Conservation (phyloP, 176 grass and related monocot species). For the maize (Zea mays) region DNA sequence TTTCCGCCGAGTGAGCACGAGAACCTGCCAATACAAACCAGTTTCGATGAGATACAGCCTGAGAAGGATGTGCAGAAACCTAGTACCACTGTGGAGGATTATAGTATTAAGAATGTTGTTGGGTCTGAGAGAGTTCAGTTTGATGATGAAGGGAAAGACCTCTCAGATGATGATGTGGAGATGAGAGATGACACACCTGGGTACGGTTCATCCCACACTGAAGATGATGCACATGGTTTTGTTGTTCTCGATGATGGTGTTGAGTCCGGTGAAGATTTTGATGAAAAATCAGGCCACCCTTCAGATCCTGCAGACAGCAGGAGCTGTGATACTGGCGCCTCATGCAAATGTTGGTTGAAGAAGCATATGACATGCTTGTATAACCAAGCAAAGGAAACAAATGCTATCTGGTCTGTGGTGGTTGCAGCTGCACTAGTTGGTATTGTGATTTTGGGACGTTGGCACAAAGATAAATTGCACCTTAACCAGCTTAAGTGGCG, state of each 20-base stretch:
- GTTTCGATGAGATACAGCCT: slow-evolving; percentile 36
- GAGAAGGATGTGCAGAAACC: slow-evolving; percentile 39
- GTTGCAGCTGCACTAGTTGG: slow-evolving; percentile 78
- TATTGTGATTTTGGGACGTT: slow-evolving; percentile 77
- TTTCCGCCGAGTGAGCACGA: slow-evolving; percentile 89
- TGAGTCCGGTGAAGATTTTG: slow-evolving; percentile 30
- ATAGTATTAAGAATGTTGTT: slow-evolving; percentile 41
- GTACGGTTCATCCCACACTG: slow-evolving; percentile 8
- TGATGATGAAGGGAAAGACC: slow-evolving; percentile 40
- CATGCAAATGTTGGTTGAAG: slow-evolving; percentile 66
- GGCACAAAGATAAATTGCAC: slow-evolving; percentile 82
- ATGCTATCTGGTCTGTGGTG: slow-evolving; percentile 78
- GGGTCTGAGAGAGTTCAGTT: slow-evolving; percentile 41
- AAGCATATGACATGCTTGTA: slow-evolving; percentile 70
- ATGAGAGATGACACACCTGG: slow-evolving; percentile 28
- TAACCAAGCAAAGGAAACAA: slow-evolving; percentile 74
- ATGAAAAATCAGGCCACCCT: not conserved
- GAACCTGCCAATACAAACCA: slow-evolving; percentile 65
- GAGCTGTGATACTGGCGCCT: slow-evolving; percentile 21
- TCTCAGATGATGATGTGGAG: slow-evolving; percentile 34
- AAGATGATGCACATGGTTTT: slow-evolving; percentile 15
- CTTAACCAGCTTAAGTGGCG: slow-evolving; percentile 55
- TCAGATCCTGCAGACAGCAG: slow-evolving; percentile 20
- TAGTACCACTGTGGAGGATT: slow-evolving; percentile 34
- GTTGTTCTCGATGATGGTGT: slow-evolving; percentile 3